Base-by-base conservation (phyloP, 306 rosid genomes). In the Quillaja saponaria region DNA sequence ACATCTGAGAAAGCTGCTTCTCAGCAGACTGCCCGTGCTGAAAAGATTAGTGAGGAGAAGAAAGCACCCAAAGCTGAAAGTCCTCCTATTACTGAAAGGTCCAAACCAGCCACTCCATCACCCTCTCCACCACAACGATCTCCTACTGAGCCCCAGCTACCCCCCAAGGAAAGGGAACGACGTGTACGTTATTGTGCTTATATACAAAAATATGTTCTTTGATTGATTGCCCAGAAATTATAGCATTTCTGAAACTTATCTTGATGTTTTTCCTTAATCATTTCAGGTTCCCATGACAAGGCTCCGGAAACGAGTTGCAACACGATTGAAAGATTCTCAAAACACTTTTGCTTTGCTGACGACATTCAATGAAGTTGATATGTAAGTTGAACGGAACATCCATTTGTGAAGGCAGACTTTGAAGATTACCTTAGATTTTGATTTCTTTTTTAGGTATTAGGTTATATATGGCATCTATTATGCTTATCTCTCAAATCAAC, bases 341-440 rank as follows among this genome's bases (percentile, higher is more conserved):
- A 88, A 88, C 81, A 88, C 94, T 41, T 88, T 76, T 56, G 96
- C 96, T 34, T 57, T 88, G 96, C 78, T 88, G 74, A 79, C 96
- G 8, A 88, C 96, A 57, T 83, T 88, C 80, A 85, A 88, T 77
- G 96, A 88, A 83, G 88, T 88, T 64, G 92, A 88, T 75, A 88
- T 85, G 90, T 85, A 71, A 73, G 90, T 83, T 68, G 31, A 9
- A 10, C 52, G 46, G 16, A 45, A 47, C 55, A 19, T 13, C 18
- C 34, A 21, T 55, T 48, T 61, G 21, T 67, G 31, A 19, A 45
- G 46, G 41, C 42, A 60, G 42, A n/a, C 41, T 18, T 47, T 37
- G 60, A 44, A 25, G 28, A 13, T 57, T 65, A 56, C 51, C 61
- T 57, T 28, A 45, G 16, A 12, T 19, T 65, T 46, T 49, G 48